Conservation (phyloP, 164 flowering plant genomes). For the Amborella trichopoda region DNA sequence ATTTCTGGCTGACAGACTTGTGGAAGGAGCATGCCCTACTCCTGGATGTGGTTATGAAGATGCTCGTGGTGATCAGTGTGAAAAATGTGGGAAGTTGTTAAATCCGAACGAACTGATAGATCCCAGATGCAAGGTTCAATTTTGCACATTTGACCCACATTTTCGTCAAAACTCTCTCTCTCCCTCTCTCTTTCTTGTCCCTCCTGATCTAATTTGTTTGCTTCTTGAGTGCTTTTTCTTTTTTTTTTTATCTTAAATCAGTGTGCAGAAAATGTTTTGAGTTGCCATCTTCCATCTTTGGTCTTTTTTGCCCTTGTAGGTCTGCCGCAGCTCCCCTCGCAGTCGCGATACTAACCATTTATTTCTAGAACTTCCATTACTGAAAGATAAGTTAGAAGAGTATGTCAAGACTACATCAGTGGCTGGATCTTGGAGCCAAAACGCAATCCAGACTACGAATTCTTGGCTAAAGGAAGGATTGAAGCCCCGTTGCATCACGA, state of each 20-base stretch:
- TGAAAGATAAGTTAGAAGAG: constrained; percentile 52
- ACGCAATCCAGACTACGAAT: constrained; percentile 79
- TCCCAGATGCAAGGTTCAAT: constrained; percentile 84
- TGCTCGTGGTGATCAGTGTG: constrained; percentile 95
- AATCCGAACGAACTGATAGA: constrained; percentile 79
- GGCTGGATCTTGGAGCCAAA: constrained; percentile 88
- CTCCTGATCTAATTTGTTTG: too few relatives aligned
- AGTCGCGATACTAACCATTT: constrained; percentile 79
- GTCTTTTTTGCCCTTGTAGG: constrained; percentile 37
- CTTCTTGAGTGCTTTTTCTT: too few relatives aligned
- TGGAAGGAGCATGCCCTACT: constrained; percentile 81
- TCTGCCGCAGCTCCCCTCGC: constrained; percentile 47
- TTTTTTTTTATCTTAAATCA: too few relatives aligned
- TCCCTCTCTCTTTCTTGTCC: too few relatives aligned
- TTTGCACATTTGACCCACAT: too few relatives aligned
- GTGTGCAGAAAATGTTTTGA: too few relatives aligned
- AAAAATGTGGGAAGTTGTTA: constrained; percentile 71
- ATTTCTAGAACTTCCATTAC: constrained; percentile 79
- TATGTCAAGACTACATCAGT: constrained; percentile 56
- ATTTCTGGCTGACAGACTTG: constrained; percentile 85
- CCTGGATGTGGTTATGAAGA: constrained; percentile 64
- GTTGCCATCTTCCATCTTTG: too few relatives aligned
- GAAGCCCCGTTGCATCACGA: constrained; percentile 67
- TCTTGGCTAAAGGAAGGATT: constrained; percentile 91
- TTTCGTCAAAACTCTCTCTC: too few relatives aligned